Evolutionary conservation across 2,329 filamentous ascomycete genomes (phyloP), one percentile per base, ranked within the genome.

Genomic region (Fusarium odoratissimum): DNA sequence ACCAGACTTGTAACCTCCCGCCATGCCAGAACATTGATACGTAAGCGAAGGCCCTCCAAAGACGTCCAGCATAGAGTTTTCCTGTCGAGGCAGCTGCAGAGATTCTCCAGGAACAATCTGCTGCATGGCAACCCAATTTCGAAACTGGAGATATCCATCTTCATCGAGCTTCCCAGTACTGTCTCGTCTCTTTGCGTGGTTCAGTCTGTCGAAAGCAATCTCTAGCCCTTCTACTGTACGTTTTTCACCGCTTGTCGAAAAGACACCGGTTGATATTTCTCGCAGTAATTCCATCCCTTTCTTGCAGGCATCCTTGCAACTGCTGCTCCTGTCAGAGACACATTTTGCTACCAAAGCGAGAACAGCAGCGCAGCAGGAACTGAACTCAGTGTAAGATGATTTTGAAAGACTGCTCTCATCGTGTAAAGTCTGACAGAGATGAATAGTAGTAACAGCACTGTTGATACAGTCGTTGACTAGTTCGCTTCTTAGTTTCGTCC

Each of bases 301-400:
- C n/a, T 64, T 55, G 52, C 71, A 67, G 2, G 41, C 42, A 4
- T 71, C 62, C 9, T 49, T 57, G 1, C 65, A 51, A 2, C 38
- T 25, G 6, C 28, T 16, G n/a, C 48, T 61, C 13, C 40, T 69
- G 3, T 65, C 54, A 2, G 64, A 73, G n/a, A 69, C 67, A 14
- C 52, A 63, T n/a, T 58, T 62, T 16, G 61, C 66, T 5, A 71
- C 62, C 0, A 76, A 12, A 2, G 71, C 64, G 6, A 75, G 35
- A 2, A 77, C 62, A 9, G 75, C 75, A 12, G 64, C 67, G 28
- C 69, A 76, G 5, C 71, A 76, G 5, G 65, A 73, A n/a, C 64
- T 71, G 8, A 76, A 69, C 31, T 76, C 71, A 1, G 66, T 71
- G 25, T 77, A 76, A 1, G 75, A 76, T 2, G 66, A 71, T n/a